Base-by-base conservation (phyloP, 2,329 filamentous ascomycete species). In the Epichloe bromicola region DNA sequence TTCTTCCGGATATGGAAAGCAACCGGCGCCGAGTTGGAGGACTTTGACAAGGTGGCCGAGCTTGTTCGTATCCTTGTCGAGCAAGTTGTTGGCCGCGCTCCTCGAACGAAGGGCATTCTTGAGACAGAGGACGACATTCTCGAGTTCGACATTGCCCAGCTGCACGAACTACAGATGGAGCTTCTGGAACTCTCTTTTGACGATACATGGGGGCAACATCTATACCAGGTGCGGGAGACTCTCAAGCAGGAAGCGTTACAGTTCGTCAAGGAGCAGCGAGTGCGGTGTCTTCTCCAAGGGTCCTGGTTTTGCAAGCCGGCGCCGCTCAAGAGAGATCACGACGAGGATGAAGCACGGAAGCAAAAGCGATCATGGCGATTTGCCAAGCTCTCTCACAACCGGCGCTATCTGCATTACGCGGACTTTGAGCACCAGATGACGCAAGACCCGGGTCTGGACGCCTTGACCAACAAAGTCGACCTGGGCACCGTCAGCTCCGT, bases 231-330 rank as follows among this genome's bases (percentile, higher is more conserved):
- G n/a, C 85, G 89, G 36, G 88, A 96, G 50, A 88, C 95, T 65
- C 75, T 97, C 43, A 86, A 88, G 58, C 83, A 91, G 60, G 93
- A 98, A 67, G 89, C 91, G 11, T 71, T 96, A 50, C 88, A 95
- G 61, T 98, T 98, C 62, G 87, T 97, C 67, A 96, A 95, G 67
- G 93, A 98, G 69, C 93, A 98, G 67, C 82, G 93, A 38, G 86
- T 97, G 54, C 79, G 93, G 50, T 96, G 90, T 63, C 73, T 98
- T 39, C 76, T 97, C 4, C 79, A 88, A 58, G 93, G 93, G 6
- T 83, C 86, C 10, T 98, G 93, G 93, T 98, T 97, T 70, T 65
- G 71, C 64, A 68, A 75, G 66, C 66, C 76, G 5, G 61, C 67
- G 11, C 65, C 70, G 48, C 67, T 61, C 55, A 40, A 64, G 67